Evolutionary conservation across 2,329 filamentous ascomycete species (phyloP).

Genomic region (Leptographium radiaticola): DNA sequence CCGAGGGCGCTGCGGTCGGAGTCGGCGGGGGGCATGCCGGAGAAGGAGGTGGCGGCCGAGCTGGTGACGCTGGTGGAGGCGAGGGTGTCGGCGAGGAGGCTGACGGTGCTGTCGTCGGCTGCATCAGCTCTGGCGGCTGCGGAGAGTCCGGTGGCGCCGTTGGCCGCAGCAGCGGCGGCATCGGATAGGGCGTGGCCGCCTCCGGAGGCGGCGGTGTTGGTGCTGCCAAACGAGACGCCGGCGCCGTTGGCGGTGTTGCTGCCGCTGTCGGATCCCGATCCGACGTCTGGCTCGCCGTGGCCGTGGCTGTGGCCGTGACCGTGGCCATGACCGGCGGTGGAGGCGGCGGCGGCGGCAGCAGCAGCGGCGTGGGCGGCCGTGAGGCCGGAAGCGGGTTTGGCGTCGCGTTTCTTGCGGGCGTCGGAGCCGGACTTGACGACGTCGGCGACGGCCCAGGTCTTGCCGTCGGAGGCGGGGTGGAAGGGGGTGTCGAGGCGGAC

Average conservation of each 20-base stretch:
- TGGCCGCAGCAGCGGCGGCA: neutral
- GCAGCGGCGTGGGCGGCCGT: neutral
- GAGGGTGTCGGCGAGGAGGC: neutral
- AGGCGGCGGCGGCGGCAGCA: neutral
- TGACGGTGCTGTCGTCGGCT: neutral
- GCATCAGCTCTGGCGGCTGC: neutral
- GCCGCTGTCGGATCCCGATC: neutral
- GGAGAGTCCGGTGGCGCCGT: neutral
- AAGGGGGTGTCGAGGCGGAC: conserved; percentile 61
- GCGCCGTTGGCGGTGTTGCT: neutral
- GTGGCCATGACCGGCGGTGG: neutral
- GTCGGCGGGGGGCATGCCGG: neutral
- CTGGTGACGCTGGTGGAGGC: conserved; percentile 3
- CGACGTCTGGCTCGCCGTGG: neutral
- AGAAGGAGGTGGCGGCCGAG: conserved; percentile 7
- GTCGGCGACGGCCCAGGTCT: conserved; percentile 35
- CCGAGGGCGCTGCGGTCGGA: conserved; percentile 8
- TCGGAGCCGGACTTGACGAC: conserved; percentile 33
- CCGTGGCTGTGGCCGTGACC: neutral
- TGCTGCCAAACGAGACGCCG: neutral
- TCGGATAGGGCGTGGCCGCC: neutral
- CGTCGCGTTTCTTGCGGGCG: conserved; percentile 4
- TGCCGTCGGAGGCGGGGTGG: conserved; percentile 29
- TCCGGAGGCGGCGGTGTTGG: neutral
- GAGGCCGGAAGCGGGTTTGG: neutral